Evolutionary conservation across 78 protist species (phyloP).

Genomic region (Diacronema lutheri): DNA sequence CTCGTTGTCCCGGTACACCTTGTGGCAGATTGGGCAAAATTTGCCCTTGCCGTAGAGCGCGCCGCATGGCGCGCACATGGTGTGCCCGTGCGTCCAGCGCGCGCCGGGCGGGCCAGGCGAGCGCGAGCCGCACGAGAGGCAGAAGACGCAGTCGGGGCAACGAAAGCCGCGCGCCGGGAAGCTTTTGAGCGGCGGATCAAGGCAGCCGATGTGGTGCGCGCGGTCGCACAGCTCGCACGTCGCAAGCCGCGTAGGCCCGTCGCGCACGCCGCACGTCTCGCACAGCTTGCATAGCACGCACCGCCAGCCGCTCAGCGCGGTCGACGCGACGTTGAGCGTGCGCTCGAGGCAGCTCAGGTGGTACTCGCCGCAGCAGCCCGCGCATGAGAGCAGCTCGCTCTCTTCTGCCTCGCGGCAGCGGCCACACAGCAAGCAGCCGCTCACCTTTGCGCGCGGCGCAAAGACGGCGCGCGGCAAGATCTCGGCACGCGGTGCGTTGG

Average conservation of each 20-base stretch:
- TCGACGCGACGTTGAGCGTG: not conserved
- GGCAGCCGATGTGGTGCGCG: conserved; percentile 1
- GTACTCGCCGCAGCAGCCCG: not conserved
- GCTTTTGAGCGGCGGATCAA: conserved; percentile 1
- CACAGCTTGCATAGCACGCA: not conserved
- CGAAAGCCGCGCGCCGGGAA: not conserved
- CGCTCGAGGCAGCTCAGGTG: not conserved
- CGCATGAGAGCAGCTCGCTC: not conserved
- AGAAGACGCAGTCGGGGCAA: not conserved
- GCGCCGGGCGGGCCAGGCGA: too few species aligned
- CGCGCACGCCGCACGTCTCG: not conserved
- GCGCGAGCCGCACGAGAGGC: conserved; percentile 10
- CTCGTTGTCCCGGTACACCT: not conserved
- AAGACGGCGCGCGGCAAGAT: too few species aligned
- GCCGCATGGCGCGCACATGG: not conserved
- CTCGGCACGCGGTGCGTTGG: too few species aligned
- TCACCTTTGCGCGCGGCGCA: not conserved
- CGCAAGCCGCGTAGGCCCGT: not conserved
- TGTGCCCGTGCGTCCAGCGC: not conserved
- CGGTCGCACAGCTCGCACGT: not conserved
- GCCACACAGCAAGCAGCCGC: not conserved
- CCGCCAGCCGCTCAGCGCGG: not conserved
- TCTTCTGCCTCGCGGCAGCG: not conserved
- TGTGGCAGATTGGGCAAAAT: not conserved
- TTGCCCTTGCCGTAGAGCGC: not conserved